Evolutionary conservation across 2,329 filamentous ascomycete genomes (phyloP), one percentile per base, ranked within the genome.

Genomic region (Ramichloridium luteum): DNA sequence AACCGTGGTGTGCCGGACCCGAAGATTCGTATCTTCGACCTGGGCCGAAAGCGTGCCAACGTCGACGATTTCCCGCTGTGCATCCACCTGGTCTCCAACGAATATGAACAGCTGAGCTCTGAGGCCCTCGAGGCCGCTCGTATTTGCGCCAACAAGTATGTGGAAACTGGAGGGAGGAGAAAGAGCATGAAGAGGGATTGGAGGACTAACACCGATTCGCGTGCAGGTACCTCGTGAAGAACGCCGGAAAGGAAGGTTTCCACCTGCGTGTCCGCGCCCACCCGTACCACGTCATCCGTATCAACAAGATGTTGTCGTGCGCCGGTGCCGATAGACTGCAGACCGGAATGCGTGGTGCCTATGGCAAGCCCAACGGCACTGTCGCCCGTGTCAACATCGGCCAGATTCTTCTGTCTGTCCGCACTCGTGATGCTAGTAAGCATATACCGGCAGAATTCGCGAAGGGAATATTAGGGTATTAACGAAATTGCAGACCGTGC

Each of bases 241-340:
- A 68, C 51, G 67, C 69, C 55, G 74, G 74, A 62, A 78, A 78
- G 65, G 74, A 78, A 71, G 68, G 70, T 62, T 77, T 78, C 72
- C 74, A 78, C 62, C 60, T 78, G 45, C 73, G 74, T 49, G 70
- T 77, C 57, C 73, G 90, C 62, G 86, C 85, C 60, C 90, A 98
- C 77, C 90, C 90, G 51, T 98, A 83, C 84, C 90, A 98, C 76
- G 90, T 98, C 70, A 81, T 98, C 75, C 90, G 90, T 70, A 98
- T 98, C 86, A 98, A 98, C 85, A 98, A 98, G 82, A 98, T 98
- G 90, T 88, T 98, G 84, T 96, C 90, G 62, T 98, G 90, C 68
- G 90, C 90, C 60, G 90, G 90, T 77, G 90, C 90, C 79, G 90
- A 98, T 96, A 85, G 90, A 80, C 75, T 98, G 68, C 90, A 98